A percentile compares a stretch with the other conserved stretches of the same genome.
phyloP scores from a whole-genome alignment of 768 basidiomycete species.

The Galerina sulciceps region DNA sequence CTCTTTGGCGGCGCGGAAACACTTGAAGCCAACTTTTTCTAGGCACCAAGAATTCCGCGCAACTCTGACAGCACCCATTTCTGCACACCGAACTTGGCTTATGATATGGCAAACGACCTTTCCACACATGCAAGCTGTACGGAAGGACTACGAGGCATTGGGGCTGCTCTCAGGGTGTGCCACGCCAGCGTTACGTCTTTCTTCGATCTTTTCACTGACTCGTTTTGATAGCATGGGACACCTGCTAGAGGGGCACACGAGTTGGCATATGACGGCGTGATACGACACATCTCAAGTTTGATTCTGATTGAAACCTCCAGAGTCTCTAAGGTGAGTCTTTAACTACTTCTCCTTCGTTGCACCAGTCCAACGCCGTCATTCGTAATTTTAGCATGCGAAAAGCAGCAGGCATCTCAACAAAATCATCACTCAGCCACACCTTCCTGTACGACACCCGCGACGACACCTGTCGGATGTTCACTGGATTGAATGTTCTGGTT shows the following conservation, averaged over 20 bases:
- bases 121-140: slow-evolving; percentile 74
- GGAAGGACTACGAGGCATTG: slow-evolving; percentile 67
- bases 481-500: no score
- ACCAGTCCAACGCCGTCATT: not conserved
- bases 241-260: slow-evolving; percentile 63
- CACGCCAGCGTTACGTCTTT: slow-evolving; percentile 42
- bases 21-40: slow-evolving; percentile 77
- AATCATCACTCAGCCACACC: slow-evolving; percentile 84
- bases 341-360: not conserved
- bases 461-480: no score
- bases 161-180: slow-evolving; percentile 78
- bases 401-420: slow-evolving; percentile 77
- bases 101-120: slow-evolving; percentile 81
- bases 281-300: slow-evolving; percentile 76
- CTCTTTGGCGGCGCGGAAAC: slow-evolving; percentile 91
- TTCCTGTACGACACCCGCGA: slow-evolving; percentile 79
- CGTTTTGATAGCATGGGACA: slow-evolving; percentile 37
- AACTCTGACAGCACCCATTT: slow-evolving; percentile 64
- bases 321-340: slow-evolving; percentile 75
- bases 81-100: slow-evolving; percentile 76
- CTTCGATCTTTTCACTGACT: not conserved
- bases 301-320: slow-evolving; percentile 71
- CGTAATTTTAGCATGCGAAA: slow-evolving; percentile 82
- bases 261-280: slow-evolving; percentile 80
- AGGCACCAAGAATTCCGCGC: slow-evolving; percentile 89